phyloP scores from a whole-genome alignment of 1,284 basidiomycete species.

The Rhizoctonia solani region DNA sequence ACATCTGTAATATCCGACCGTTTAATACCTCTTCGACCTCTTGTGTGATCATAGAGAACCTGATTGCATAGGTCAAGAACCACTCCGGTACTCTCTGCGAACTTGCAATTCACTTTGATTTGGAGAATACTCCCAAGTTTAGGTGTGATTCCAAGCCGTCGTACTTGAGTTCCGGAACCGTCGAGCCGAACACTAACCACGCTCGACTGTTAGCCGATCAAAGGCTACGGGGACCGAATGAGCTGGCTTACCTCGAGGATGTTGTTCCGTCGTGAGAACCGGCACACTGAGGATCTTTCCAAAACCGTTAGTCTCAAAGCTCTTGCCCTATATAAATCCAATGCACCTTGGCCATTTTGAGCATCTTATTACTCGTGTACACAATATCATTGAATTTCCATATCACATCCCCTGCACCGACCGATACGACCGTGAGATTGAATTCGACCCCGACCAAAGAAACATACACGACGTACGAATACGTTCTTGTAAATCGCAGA shows the following conservation, averaged over 20 bases:
- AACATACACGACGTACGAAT: slow-evolving; percentile 37
- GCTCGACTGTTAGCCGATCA: background rate
- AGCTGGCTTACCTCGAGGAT: slow-evolving; percentile 34
- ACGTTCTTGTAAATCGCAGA: slow-evolving; percentile 38
- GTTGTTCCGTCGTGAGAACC: slow-evolving; percentile 37
- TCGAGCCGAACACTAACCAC: slow-evolving; percentile 35
- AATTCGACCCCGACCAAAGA: background rate
- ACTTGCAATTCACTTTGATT: slow-evolving; percentile 31
- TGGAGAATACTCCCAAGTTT: slow-evolving; percentile 35
- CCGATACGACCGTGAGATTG: background rate
- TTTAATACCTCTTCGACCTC: slow-evolving; percentile 35
- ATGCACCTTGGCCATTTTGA: slow-evolving; percentile 35
- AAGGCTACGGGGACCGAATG: background rate
- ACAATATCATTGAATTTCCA: slow-evolving; percentile 35
- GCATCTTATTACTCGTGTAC: slow-evolving; percentile 36
- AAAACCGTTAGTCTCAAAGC: background rate
- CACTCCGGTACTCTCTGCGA: background rate
- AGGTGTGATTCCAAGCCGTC: slow-evolving; percentile 15
- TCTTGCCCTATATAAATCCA: background rate
- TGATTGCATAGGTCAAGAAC: background rate
- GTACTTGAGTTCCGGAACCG: slow-evolving; percentile 36
- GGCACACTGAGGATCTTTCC: slow-evolving; percentile 36
- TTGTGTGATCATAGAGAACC: slow-evolving; percentile 37
- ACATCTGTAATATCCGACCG: slow-evolving; percentile 9
- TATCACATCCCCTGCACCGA: slow-evolving; percentile 33